Evolutionary conservation across 768 basidiomycete genomes (phyloP), one percentile per base, ranked within the genome.

Genomic region (Boletus tomentosulus): DNA sequence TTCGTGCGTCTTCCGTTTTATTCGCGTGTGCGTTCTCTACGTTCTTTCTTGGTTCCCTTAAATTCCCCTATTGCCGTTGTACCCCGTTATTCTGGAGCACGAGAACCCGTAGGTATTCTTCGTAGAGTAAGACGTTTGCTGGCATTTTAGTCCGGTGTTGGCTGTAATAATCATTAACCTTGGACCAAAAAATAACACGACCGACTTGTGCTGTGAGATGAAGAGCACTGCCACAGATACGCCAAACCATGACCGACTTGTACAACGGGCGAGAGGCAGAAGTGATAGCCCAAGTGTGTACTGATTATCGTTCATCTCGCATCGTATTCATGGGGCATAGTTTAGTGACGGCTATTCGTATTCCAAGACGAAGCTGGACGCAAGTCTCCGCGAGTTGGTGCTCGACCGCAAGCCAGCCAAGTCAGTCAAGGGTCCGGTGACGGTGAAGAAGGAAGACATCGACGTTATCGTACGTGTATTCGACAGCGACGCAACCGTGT

Each of bases 301-400:
- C 42, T 9, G 27, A 19, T 39, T 0, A 15, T 13, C 46, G n/a
- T 10, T 16, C 16, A 6, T 13, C 12, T 22, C 38, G 16, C 19
- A 12, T 16, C 35, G 11, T 22, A 42, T 50, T 45, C 31, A 76
- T 78, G 41, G 82, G 61, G 13, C 39, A 73, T 15, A 84, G 82
- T 67, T 89, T 81, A 62, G 67, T 68, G 57, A 80, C 74, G 60
- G 81, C 78, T 47, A 81, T 80, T 50, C 73, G 77, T 70, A 70
- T 19, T 72, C 66, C 6, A 66, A 65, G 46, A 61, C 61, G 24
- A 71, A 60, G 33, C 61, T 71, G 10, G 68, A 72, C 24, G 70
- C 69, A 44, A 71, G 69, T 49, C 57, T 68, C 47, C 82, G 86
- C 42, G 87, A 81, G 70, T 76, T 83, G 28, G 64, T 77, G 3